Conservation (phyloP, 345 rosid genomes). For the Microcos paniculata region DNA sequence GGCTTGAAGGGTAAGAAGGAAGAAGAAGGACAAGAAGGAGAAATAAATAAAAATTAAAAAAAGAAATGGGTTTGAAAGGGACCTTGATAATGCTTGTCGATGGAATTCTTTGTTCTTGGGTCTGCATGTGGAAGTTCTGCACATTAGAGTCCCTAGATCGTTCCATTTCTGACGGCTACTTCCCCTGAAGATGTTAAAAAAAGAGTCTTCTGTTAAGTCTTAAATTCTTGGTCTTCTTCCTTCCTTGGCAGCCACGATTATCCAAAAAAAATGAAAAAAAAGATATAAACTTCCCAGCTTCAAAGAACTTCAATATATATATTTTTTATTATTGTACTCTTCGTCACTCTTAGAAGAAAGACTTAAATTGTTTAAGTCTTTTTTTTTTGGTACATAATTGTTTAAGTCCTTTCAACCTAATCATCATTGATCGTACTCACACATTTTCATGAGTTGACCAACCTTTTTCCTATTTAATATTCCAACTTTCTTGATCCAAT, state of each 20-base stretch:
- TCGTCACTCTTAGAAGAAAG: neutral
- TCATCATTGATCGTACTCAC: neutral
- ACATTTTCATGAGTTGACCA: slow-evolving; percentile 12
- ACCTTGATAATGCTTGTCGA: slow-evolving; percentile 44
- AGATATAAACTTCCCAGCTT: neutral
- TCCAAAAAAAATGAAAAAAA: neutral
- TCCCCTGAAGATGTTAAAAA: neutral
- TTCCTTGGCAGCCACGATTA: slow-evolving; percentile 24
- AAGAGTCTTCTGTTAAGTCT: neutral
- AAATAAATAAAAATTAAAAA: neutral
- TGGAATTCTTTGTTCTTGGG: slow-evolving; percentile 31
- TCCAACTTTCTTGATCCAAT: neutral
- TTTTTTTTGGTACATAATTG: no score
- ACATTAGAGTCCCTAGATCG: slow-evolving; percentile 19
- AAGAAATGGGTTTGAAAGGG: slow-evolving; percentile 7
- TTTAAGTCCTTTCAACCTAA: neutral
- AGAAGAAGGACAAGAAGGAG: neutral
- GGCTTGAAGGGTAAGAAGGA: neutral
- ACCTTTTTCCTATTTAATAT: no score
- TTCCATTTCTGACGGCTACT: neutral
- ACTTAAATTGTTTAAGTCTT: neutral
- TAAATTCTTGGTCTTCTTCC: neutral
- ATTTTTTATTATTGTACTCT: neutral
- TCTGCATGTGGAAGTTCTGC: slow-evolving; percentile 30
- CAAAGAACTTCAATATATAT: neutral